Evolutionary conservation across 2,329 filamentous ascomycete species (phyloP), one percentile per base, ranked within the genome.

Genomic region (Ambrosiella cleistominuta): DNA sequence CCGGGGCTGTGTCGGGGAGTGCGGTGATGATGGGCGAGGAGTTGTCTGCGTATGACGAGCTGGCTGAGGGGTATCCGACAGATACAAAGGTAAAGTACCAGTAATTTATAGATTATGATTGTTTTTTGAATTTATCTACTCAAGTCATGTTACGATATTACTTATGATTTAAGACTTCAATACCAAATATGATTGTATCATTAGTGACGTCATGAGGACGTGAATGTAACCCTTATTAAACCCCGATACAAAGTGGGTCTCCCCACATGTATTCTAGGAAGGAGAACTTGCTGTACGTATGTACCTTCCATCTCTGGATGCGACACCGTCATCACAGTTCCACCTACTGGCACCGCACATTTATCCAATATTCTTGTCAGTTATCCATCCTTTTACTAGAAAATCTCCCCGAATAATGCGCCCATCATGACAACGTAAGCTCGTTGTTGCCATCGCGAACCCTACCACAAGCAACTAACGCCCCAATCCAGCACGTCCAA

Each of bases 401-500:
- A 35, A 35, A 4, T 35, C 15, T 11, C 42, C 3, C 42, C 38
- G 38, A 39, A 15, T 19, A 15, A 40, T 36, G 8, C 9, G 13
- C 38, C 42, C 15, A 54, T 17, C 37, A 54, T 54, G 38, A 42
- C 38, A 39, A 54, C 51, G 27, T 2, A 54, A 37, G 52, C 42
- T n/a, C 37, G 52, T 54, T 38, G 19, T 19, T 9, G 13, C 39
- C 15, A 54, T 27, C 38, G 19, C 49, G 9, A 17, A 40, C 52
- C 52, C 27, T 19, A 35, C 38, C 35, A n/a, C 35, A 15, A 12
- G 13, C 35, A n/a, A 39, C 52, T 54, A 54, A 54, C 52, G 13
- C 36, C 15, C 9, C 15, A 15, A 17, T 38, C 36, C n/a, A 60
- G 56, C 38, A 54, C 58, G 35, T 66, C 66, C 12, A 85, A 82